Evolutionary conservation across 2,329 filamentous ascomycete genomes (phyloP), one percentile per base, ranked within the genome.

Genomic region (Aureobasidium uvarum): DNA sequence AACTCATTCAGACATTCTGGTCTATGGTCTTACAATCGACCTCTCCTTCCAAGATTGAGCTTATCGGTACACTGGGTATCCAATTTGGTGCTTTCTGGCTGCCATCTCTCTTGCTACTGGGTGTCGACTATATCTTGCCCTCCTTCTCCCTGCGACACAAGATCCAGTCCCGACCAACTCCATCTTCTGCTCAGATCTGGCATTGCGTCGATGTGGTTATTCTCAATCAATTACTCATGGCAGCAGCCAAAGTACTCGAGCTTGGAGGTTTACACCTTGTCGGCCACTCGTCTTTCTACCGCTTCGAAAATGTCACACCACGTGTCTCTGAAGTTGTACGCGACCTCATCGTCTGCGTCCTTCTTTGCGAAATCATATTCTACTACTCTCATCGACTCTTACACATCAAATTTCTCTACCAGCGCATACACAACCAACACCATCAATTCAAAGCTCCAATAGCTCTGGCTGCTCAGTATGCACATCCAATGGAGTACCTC

Each of bases 311-410:
- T 23, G 16, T 8, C 23, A 20, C 65, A 1, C 62, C 66, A 1
- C 16, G 60, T n/a, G 1, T 36, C 5, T 20, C 5, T 14, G 66
- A 67, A 31, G 16, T 67, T 10, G 3, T 31, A 8, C 23, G 51
- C n/a, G 52, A 65, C 38, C 10, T 55, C 3, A 10, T 39, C 31
- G 6, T 65, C 5, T 58, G 41, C 20, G n/a, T 62, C 1, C 23
- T 67, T 1, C 39, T 28, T 28, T 56, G 59, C 25, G 66, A 67
- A 25, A 25, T 65, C 25, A 50, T 67, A 13, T 67, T 67, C 31
- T 67, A 67, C 62, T 67, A 67, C n/a, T 33, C 51, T 2, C 66
- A 67, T 38, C 43, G 66, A 8, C 46, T 67, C 1, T 38, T 67
- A 1, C 66, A 67, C 31, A 2, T 41, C 28, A 38, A 14, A 23